Percentiles rank a stretch among this genome's conserved stretches.
phyloP scores from a whole-genome alignment of 2,329 filamentous ascomycete genomes.

The Chaetomium olivaceum region DNA sequence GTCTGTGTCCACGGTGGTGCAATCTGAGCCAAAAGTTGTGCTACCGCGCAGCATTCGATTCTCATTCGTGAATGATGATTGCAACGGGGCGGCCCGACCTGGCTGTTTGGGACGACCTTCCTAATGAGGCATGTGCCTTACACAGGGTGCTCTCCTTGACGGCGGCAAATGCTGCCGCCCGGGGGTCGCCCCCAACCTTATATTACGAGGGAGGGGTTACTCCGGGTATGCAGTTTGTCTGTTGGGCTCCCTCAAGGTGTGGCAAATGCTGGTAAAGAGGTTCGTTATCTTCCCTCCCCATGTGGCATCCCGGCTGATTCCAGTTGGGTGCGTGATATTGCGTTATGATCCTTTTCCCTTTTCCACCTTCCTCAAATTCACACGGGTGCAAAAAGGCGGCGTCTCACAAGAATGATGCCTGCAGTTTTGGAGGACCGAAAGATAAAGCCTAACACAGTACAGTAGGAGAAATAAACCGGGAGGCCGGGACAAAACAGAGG shows the following conservation, averaged over 20 bases:
- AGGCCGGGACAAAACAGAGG: neutral
- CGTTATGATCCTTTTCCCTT: neutral
- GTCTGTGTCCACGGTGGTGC: slow-evolving; percentile 8
- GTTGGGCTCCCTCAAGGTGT: neutral
- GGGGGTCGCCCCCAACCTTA: neutral
- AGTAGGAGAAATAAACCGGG: neutral
- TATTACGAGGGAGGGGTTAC: neutral
- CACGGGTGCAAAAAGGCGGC: neutral
- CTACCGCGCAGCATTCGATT: neutral
- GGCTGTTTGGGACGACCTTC: slow-evolving; percentile 1
- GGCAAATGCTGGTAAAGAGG: neutral
- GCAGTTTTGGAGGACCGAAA: neutral
- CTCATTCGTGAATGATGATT: slow-evolving; percentile 7
- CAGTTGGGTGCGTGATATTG: neutral
- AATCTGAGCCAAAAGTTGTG: slow-evolving; percentile 12
- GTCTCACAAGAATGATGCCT: neutral
- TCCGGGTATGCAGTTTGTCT: neutral
- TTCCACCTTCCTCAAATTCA: neutral
- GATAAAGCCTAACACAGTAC: too few species aligned
- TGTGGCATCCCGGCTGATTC: neutral
- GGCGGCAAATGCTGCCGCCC: neutral
- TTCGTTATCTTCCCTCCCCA: neutral
- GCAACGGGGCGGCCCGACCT: neutral
- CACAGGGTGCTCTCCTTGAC: neutral
- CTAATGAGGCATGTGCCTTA: slow-evolving; percentile 15